Conservation (phyloP, 768 basidiomycete species). For the Imleria badia region DNA sequence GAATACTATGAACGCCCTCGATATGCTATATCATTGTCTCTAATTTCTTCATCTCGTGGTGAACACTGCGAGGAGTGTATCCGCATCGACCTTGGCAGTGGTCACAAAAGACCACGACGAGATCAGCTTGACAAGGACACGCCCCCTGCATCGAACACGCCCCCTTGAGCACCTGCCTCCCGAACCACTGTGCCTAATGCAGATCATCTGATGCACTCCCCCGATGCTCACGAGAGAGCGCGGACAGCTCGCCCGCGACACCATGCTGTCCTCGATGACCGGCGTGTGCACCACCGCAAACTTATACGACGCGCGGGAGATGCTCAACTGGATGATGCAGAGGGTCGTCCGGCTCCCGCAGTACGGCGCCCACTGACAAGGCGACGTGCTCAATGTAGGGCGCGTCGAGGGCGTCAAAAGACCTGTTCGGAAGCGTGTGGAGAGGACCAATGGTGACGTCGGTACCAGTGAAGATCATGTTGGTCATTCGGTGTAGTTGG, state of each 20-base stretch:
- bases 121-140: neutral
- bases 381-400: constrained; percentile 69
- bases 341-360: constrained; percentile 83
- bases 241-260: constrained; percentile 91
- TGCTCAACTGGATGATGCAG: constrained; percentile 86
- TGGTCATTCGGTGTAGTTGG: too few relatives aligned
- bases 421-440: constrained; percentile 71
- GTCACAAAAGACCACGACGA: neutral
- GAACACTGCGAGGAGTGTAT: constrained; percentile 57
- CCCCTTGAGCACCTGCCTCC: constrained; percentile 75
- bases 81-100: constrained; percentile 69
- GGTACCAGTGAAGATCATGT: too few relatives aligned
- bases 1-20: too few relatives aligned
- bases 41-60: constrained; percentile 45
- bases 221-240: too few relatives aligned
- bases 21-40: constrained; percentile 5
- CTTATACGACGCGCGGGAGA: constrained; percentile 78
- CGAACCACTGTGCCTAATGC: constrained; percentile 60
- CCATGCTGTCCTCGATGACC: constrained; percentile 85
- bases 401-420: constrained; percentile 59
- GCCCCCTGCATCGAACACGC: constrained; percentile 15
- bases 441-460: too few relatives aligned
- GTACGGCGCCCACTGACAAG: constrained; percentile 53
- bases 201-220: too few relatives aligned
- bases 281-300: constrained; percentile 71